Evolutionary conservation across 345 rosid genomes (phyloP), one percentile per base, ranked within the genome.

Genomic region (Brassica juncea): DNA sequence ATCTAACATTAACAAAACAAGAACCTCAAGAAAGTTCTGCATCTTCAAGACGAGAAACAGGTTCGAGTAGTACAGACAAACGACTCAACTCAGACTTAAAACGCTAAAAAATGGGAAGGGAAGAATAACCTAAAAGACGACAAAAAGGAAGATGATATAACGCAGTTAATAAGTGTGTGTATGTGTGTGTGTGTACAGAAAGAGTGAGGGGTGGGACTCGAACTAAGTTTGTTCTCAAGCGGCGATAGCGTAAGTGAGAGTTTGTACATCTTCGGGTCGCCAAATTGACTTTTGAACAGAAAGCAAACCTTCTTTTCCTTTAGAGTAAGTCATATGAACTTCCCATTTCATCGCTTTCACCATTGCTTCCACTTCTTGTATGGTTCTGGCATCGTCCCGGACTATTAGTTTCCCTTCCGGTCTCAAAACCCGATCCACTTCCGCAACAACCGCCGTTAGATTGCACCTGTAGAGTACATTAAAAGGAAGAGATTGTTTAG

Each of bases 381-480:
- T 83, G 2, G 88, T 92, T 84, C 88, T 89, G 0, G 86, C 86
- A 12, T 89, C 65, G 77, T 96, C 99, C 4, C 97, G 75, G 4
- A 93, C 91, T 62, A 95, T 90, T 28, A 95, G 85, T 76, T 86
- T 91, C 63, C 99, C 99, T 79, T 86, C 97, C 0, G 97, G 99
- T 73, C 98, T 83, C 67, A 95, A 86, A 25, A 95, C 83, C 72
- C 99, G 76, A 78, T 95, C 99, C 66, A 85, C 98, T 82, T 95
- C 99, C 3, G 92, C 97, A 73, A 91, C 75, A 61, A 92, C 86
- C 11, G 91, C 89, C n/a, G 59, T 85, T 52, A 91, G 34, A 74
- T 86, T 87, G 85, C 99, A 92, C 83, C 99, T 94, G 82, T 32
- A 16, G 69, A 21, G 78, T 2, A 14, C 70, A 66, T 15, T 15